Evolutionary conservation across 2,329 filamentous ascomycete genomes (phyloP).

Genomic region (Pseudogymnoascus sp.): DNA sequence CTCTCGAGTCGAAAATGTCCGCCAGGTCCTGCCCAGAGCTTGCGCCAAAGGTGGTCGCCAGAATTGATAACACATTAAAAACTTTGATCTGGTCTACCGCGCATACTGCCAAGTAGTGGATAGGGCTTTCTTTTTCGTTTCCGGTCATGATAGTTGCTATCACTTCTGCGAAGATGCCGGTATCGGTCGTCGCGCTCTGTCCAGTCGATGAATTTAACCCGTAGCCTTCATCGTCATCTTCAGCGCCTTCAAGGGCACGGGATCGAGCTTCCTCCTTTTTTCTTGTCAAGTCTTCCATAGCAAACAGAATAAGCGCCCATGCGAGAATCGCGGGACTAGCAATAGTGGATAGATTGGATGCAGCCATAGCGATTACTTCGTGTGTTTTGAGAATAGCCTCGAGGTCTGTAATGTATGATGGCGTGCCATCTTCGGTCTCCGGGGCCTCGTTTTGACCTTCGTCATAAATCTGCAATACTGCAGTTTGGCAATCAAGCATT

Average conservation of each 20-base stretch:
- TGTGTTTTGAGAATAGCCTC: constrained; percentile 67
- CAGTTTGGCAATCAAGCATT: constrained; percentile 53
- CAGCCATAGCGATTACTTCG: constrained; percentile 57
- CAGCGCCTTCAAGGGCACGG: neutral
- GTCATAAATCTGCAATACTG: constrained; percentile 47
- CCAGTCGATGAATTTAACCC: constrained; percentile 14
- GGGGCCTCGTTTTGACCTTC: constrained; percentile 27
- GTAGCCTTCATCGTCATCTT: constrained; percentile 11
- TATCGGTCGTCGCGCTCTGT: constrained; percentile 5
- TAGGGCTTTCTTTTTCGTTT: constrained; percentile 34
- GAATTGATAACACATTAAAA: constrained; percentile 39
- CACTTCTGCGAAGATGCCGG: constrained; percentile 37
- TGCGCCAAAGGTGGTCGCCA: constrained; percentile 38
- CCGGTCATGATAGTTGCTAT: constrained; percentile 35
- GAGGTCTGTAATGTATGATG: constrained; percentile 59
- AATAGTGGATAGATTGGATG: constrained; percentile 48
- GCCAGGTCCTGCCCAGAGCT: constrained; percentile 31
- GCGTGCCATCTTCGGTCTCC: constrained; percentile 35
- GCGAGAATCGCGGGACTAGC: constrained; percentile 70
- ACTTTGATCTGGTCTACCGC: constrained; percentile 40
- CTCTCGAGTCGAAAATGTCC: constrained; percentile 19
- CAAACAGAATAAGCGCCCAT: constrained; percentile 71
- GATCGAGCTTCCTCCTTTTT: constrained; percentile 48
- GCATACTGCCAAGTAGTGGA: constrained; percentile 39
- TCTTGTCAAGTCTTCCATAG: constrained; percentile 58